Conservation (phyloP, 768 basidiomycete species). For the Filobasidium floriforme region DNA sequence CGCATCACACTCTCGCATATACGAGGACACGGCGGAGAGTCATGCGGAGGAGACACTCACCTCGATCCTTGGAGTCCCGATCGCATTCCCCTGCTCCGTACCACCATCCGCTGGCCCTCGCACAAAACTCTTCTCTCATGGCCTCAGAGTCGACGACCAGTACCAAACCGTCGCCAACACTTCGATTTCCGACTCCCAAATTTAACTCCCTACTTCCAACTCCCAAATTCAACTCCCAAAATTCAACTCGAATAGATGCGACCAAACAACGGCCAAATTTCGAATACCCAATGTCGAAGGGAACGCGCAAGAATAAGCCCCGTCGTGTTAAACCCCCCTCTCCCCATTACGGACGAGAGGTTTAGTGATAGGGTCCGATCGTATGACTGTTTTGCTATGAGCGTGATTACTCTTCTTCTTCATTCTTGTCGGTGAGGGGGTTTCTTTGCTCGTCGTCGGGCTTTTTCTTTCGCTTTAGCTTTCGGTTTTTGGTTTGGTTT, state of each 20-base stretch:
- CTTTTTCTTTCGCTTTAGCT: too few species aligned
- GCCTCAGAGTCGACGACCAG: background rate
- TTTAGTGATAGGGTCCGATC: background rate
- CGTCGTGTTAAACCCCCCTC: constrained; percentile 23
- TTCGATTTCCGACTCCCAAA: background rate
- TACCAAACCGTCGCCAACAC: background rate
- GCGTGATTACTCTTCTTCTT: too few species aligned
- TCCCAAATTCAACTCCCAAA: constrained; percentile 12
- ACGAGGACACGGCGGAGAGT: background rate
- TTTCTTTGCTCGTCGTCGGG: too few species aligned
- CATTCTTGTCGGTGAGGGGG: too few species aligned
- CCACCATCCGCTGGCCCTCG: too few species aligned
- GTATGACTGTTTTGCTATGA: constrained; percentile 13
- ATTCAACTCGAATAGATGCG: background rate
- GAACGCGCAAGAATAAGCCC: constrained; percentile 25
- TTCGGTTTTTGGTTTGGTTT: too few species aligned
- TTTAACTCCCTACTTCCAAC: background rate
- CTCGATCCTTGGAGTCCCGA: too few species aligned
- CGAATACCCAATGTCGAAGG: too few species aligned
- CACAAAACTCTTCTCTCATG: too few species aligned
- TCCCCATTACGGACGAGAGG: too few species aligned
- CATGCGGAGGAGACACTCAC: background rate
- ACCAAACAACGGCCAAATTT: too few species aligned
- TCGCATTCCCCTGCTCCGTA: too few species aligned
- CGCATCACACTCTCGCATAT: background rate